A percentile compares a stretch with the other conserved stretches of the same genome.
These are phyloP conservation scores for Fusarium protoensiforme DNA, from an alignment of 2,329 filamentous ascomycete genomes.

Conservation along the genomic window DNA sequence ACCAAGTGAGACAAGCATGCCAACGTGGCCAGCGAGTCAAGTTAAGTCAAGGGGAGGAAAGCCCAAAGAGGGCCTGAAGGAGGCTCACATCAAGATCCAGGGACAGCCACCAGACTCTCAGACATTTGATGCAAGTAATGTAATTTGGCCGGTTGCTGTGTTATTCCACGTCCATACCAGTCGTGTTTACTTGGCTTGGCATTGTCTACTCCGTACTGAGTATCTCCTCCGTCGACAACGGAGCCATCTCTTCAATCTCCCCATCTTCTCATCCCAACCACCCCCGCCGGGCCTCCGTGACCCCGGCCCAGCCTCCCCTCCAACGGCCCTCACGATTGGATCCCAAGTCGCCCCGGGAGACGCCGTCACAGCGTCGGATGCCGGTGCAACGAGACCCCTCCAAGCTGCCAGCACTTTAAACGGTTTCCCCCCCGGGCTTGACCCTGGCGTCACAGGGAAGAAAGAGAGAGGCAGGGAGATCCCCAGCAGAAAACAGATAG, in stretches of 20 bases:
- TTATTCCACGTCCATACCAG: neutral
- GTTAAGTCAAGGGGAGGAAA: neutral
- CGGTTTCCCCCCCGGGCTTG: constrained; percentile 8
- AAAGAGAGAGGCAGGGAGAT: constrained; percentile 32
- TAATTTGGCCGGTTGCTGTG: constrained; percentile 28
- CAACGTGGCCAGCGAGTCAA: constrained; percentile 24
- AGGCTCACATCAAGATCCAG: constrained; percentile 19
- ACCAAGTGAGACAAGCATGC: constrained; percentile 32
- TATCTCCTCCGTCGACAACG: neutral
- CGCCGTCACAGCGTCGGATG: constrained; percentile 21
- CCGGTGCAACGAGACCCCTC: constrained; percentile 9
- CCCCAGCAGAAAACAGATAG: neutral
- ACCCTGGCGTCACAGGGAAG: neutral
- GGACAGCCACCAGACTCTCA: neutral
- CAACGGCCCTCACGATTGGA: constrained; percentile 25
- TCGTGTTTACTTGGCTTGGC: constrained; percentile 13
- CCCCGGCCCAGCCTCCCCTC: constrained; percentile 19
- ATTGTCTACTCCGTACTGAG: neutral
- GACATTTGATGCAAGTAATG: constrained; percentile 15
- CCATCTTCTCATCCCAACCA: neutral
- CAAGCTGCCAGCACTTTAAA: constrained; percentile 37
- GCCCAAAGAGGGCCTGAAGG: neutral
- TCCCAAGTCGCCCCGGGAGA: constrained; percentile 27
- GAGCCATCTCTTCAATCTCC: neutral
- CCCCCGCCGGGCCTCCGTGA: constrained; percentile 3